These are phyloP conservation scores for Kurtzmaniella quercitrusa DNA, from an alignment of 1,139 yeast species.

Conservation along the genomic window DNA sequence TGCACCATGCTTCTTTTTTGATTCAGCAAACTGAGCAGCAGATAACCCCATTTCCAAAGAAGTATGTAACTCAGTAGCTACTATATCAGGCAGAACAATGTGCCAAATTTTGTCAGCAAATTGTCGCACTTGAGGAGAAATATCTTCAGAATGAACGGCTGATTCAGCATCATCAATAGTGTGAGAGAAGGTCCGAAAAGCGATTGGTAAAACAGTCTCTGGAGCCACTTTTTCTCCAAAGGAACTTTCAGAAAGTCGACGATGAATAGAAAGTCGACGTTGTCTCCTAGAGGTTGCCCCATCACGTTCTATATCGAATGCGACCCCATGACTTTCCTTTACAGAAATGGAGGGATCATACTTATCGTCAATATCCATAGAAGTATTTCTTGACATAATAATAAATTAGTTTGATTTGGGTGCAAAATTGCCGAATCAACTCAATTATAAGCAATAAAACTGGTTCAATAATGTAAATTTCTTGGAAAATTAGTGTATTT, in stretches of 20 bases:
- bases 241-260: slow-evolving; percentile 7
- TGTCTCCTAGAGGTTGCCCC: neutral
- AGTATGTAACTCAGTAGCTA: slow-evolving; percentile 20
- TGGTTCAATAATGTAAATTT: neutral
- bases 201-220: slow-evolving; percentile 27
- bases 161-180: slow-evolving; percentile 23
- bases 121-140: slow-evolving; percentile 8
- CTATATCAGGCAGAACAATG: slow-evolving; percentile 16
- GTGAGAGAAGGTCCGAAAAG: slow-evolving; percentile 35
- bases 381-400: slow-evolving; percentile 1
- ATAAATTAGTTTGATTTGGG: neutral
- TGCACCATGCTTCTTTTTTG: slow-evolving; percentile 25
- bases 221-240: slow-evolving; percentile 20
- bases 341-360: neutral
- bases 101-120: slow-evolving; percentile 25
- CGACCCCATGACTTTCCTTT: slow-evolving; percentile 2
- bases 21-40: slow-evolving; percentile 11
- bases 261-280: slow-evolving; percentile 6
- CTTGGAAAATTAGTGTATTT: neutral
- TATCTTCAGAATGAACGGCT: slow-evolving; percentile 7
- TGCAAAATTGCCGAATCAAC: neutral
- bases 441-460: neutral
- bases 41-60: slow-evolving; percentile 17
- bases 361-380: slow-evolving; percentile 2
- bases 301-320: slow-evolving; percentile 6